Evolutionary conservation across 208 protist genomes (phyloP), one percentile per base, ranked within the genome.

Genomic region (Phytomonas francai): DNA sequence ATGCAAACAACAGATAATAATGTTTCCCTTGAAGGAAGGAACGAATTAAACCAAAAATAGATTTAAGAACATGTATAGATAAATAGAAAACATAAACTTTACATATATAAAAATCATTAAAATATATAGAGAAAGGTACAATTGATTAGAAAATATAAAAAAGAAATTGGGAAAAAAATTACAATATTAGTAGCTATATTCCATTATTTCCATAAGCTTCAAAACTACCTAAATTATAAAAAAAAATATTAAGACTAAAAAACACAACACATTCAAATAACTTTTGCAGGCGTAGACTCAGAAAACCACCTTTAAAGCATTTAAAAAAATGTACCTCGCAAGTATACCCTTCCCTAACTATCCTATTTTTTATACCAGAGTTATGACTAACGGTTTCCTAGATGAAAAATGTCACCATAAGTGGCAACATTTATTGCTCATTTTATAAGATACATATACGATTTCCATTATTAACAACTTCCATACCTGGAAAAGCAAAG

Each of bases 101-200:
- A 25, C 6, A 56, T 63, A 25, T n/a, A 63, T n/a, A 67, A 65
- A 67, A 22, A 32, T 57, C 11, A 65, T 33, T 12, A 65, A 66
- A 65, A 66, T 19, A 69, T 39, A 22, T 25, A 56, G 49, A 0
- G 19, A 67, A 67, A 63, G 30, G 39, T 25, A 4, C 6, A 59
- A 65, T 11, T 8, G 8, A 6, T 51, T 62, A n/a, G 22, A 67
- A 54, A 28, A n/a, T 36, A 16, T n/a, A n/a, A 60, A 67, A 33
- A n/a, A 4, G 12, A 67, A 67, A 51, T 63, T 28, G 68, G 3
- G 19, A 36, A 14, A 67, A 64, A 36, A 63, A n/a, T 28, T 11
- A 16, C 30, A 22, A 70, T 25, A 64, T 69, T 3, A 19, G 22
- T 49, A 70, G 5, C 3, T 27, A 12, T 9, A 68, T 65, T 3